Percentiles rank a stretch among this genome's conserved stretches.
Conservation (phyloP, 2,329 filamentous ascomycete genomes). For the Penicillium sp. region DNA sequence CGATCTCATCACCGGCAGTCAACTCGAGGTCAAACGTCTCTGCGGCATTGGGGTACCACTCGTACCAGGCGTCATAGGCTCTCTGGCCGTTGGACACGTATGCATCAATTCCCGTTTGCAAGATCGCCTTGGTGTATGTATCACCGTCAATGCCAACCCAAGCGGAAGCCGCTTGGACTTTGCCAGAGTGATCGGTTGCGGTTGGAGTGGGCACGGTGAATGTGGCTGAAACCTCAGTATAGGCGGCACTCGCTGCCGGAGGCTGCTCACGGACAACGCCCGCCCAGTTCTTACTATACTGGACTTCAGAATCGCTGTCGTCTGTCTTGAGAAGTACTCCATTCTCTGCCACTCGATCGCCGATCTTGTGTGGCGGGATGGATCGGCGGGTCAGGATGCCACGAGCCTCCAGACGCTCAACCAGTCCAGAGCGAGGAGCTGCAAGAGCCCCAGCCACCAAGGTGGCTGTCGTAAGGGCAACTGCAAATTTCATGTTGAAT, state of each 20-base stretch:
- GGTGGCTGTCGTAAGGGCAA: slow-evolving; percentile 17
- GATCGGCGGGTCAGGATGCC: slow-evolving; percentile 21
- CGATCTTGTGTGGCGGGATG: slow-evolving; percentile 15
- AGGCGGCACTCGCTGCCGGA: slow-evolving; percentile 40
- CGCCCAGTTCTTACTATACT: slow-evolving; percentile 55
- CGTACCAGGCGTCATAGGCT: slow-evolving; percentile 55
- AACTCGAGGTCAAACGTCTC: slow-evolving; percentile 49
- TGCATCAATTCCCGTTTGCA: slow-evolving; percentile 56
- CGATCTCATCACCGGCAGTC: slow-evolving; percentile 42
- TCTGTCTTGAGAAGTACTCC: slow-evolving; percentile 11
- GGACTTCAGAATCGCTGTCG: slow-evolving; percentile 31
- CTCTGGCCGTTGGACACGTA: slow-evolving; percentile 37
- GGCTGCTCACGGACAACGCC: slow-evolving; percentile 49
- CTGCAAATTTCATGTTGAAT: slow-evolving; percentile 27
- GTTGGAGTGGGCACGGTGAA: slow-evolving; percentile 50
- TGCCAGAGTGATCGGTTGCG: slow-evolving; percentile 33
- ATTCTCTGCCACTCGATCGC: slow-evolving; percentile 7
- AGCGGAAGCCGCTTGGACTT: slow-evolving; percentile 46
- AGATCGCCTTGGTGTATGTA: slow-evolving; percentile 49
- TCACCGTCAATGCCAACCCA: slow-evolving; percentile 61
- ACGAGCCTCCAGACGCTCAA: slow-evolving; percentile 27
- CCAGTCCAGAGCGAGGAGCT: slow-evolving; percentile 24
- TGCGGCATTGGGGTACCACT: slow-evolving; percentile 55
- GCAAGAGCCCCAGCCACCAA: slow-evolving; percentile 23
- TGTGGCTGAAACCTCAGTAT: slow-evolving; percentile 39